Evolutionary conservation across 139 green algal species (phyloP), one percentile per base, ranked within the genome.

Genomic region (Trebouxia sp.): DNA sequence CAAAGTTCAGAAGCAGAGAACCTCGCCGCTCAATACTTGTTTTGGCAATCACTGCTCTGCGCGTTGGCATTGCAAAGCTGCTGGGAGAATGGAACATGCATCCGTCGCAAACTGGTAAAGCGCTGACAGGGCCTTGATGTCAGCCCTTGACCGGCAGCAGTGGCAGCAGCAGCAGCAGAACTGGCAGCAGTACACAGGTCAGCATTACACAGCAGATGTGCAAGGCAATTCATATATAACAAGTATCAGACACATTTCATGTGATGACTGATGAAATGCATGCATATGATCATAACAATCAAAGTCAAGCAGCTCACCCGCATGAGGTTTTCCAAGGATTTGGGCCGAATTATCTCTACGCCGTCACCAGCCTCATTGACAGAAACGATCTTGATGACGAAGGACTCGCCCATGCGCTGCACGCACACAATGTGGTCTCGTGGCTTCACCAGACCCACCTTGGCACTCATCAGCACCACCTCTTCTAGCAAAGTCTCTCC

Each of bases 401-500:
- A 82, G 53, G 80, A 56, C 20, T 88, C 87, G 12, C 79, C 39
- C n/a, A 88, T 65, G 37, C 67, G 83, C 58, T 94, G 84, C 76
- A 95, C 88, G 43, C 85, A 84, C 67, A 97, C 92, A 48, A 95
- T 90, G 74, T 94, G 89, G 80, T 96, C 92, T 30, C 85, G 79
- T 20, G 90, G 74, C 72, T 85, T 86, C 15, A 96, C 87, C 65
- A 96, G 85, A 9, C 90, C 90, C 38, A 86, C 76, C 12, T 41
- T 37, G 4, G 80, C 65, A 35, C 89, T 90, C 82, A 92, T 88
- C 30, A 75, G 17, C 26, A 96, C 80, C 7, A 92, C 90, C 79
- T 97, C 92, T 76, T 94, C 83, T 55, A 96, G 82, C 76, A 95
- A 79, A 22, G 78, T 76, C 79, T 91, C 88, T 37, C 88, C 88